Conservation (phyloP, 495 filamentous ascomycete species). For the Beverwykella pulmonaria region DNA sequence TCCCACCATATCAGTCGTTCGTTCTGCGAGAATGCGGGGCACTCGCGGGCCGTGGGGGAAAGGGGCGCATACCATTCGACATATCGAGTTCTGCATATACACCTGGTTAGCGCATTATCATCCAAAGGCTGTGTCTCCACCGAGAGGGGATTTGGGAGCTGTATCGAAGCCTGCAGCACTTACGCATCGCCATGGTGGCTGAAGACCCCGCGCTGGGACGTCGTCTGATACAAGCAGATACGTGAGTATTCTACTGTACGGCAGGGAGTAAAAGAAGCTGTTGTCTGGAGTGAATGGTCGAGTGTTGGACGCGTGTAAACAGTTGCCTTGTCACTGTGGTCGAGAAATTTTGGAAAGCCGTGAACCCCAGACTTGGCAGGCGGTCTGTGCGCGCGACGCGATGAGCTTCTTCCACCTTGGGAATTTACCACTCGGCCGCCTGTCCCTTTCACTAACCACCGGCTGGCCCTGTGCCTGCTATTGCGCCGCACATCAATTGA, state of each 20-base stretch:
- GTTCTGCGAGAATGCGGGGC: background rate
- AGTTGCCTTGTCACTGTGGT: conserved; percentile 6
- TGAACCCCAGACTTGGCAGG: conserved; percentile 1
- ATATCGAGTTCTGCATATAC: conserved; percentile 66
- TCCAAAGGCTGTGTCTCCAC: conserved; percentile 5
- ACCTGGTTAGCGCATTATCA: conserved; percentile 3
- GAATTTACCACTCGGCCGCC: background rate
- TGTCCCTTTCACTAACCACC: background rate
- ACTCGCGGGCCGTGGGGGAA: background rate
- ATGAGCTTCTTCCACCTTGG: conserved; percentile 5
- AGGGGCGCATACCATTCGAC: conserved; percentile 63
- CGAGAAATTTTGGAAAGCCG: conserved; percentile 17
- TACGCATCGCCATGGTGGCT: conserved; percentile 67
- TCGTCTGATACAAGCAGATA: conserved; percentile 42
- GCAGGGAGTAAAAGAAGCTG: background rate
- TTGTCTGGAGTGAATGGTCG: conserved; percentile 7
- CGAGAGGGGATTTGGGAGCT: conserved; percentile 27
- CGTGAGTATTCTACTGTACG: conserved; percentile 38
- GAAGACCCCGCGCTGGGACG: conserved; percentile 37
- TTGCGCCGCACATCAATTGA: conserved; percentile 12
- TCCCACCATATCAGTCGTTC: conserved; percentile 27
- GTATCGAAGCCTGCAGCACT: conserved; percentile 41
- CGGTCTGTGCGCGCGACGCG: conserved; percentile 3
- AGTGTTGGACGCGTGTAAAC: conserved; percentile 13
- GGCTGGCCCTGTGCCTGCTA: background rate